Percentiles rank a stretch among this genome's conserved stretches.
Conservation (phyloP, 2,329 filamentous ascomycete species). For the Trematosphaeria pertusa region DNA sequence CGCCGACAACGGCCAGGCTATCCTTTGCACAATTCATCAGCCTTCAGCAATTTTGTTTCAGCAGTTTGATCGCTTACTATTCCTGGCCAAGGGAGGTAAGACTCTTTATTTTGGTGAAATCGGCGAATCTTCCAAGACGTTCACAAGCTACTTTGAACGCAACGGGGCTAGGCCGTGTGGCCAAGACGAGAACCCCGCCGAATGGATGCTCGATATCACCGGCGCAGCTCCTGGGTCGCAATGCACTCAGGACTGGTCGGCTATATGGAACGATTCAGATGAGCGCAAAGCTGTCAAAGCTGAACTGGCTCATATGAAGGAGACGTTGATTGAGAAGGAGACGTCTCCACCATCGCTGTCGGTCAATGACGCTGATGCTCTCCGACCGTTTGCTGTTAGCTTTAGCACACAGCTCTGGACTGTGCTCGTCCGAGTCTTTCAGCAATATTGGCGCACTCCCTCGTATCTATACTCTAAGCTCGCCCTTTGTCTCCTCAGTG, state of each 20-base stretch:
- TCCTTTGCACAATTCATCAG: slow-evolving; percentile 94
- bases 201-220: slow-evolving; percentile 70
- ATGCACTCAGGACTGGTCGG: slow-evolving; percentile 18
- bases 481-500: slow-evolving; percentile 62
- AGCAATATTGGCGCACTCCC: slow-evolving; percentile 87
- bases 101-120: slow-evolving; percentile 82
- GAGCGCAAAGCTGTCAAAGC: slow-evolving; percentile 35
- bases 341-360: slow-evolving; percentile 23
- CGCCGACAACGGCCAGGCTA: slow-evolving; percentile 76
- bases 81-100: slow-evolving; percentile 74
- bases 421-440: slow-evolving; percentile 75
- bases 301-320: slow-evolving; percentile 49
- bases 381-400: slow-evolving; percentile 77
- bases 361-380: slow-evolving; percentile 56
- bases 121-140: slow-evolving; percentile 67
- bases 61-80: slow-evolving; percentile 79
- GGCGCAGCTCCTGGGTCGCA: slow-evolving; percentile 30
- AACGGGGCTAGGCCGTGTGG: slow-evolving; percentile 70
- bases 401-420: slow-evolving; percentile 69
- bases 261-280: slow-evolving; percentile 13
- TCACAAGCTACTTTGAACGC: slow-evolving; percentile 76
- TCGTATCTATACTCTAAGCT: slow-evolving; percentile 84
- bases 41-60: slow-evolving; percentile 91
- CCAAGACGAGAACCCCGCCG: slow-evolving; percentile 75
- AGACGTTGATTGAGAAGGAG: too few species aligned